phyloP scores from a whole-genome alignment of 1,284 basidiomycete genomes.

The Apiotrichum montevideense region DNA sequence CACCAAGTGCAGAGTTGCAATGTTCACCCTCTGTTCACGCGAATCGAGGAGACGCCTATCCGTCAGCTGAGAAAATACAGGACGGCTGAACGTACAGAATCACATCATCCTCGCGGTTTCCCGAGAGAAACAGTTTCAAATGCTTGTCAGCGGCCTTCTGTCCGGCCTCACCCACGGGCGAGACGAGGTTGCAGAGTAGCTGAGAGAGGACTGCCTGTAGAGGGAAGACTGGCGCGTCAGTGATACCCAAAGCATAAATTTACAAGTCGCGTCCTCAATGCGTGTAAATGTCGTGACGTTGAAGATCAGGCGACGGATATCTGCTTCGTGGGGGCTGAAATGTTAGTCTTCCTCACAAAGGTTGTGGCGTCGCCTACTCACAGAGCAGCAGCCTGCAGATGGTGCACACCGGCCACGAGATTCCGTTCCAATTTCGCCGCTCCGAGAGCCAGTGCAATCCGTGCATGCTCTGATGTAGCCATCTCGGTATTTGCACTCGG shows the following conservation, averaged over 20 bases:
- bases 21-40: conserved; percentile 57
- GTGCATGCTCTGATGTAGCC: conserved; percentile 14
- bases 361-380: conserved; percentile 11
- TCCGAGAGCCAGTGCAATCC: conserved; percentile 22
- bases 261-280: conserved; percentile 39
- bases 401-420: conserved; percentile 31
- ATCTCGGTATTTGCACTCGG: background rate
- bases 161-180: conserved; percentile 19
- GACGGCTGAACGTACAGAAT: conserved; percentile 56
- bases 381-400: conserved; percentile 25
- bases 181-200: conserved; percentile 41
- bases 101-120: conserved; percentile 49
- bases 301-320: conserved; percentile 31
- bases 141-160: conserved; percentile 18
- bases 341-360: conserved; percentile 3
- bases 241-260: conserved; percentile 1
- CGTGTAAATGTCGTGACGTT: conserved; percentile 34
- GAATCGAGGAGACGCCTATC: conserved; percentile 65
- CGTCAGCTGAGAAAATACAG: background rate
- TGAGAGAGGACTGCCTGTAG: conserved; percentile 36
- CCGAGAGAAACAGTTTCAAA: conserved; percentile 29
- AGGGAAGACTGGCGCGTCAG: conserved; percentile 23
- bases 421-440: conserved; percentile 39
- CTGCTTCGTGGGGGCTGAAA: conserved; percentile 20
- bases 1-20: conserved; percentile 63